These are phyloP conservation scores for Ceriops tagal DNA, from an alignment of 345 rosid genomes.

Conservation along the genomic window DNA sequence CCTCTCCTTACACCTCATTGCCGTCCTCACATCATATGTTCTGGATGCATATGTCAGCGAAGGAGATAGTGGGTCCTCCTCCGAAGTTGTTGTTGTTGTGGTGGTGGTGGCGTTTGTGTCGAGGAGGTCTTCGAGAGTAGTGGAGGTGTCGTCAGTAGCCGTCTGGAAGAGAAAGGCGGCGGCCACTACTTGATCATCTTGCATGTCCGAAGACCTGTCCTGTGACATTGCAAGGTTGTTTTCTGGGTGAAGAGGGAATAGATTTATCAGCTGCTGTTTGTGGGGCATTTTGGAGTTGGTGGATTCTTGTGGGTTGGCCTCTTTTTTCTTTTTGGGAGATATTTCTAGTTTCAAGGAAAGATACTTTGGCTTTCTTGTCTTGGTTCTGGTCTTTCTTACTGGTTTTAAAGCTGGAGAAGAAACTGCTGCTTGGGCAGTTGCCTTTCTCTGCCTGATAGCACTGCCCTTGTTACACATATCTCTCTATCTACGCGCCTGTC, in stretches of 20 bases:
- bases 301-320: neutral
- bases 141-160: conserved; percentile 46
- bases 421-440: conserved; percentile 13
- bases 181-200: conserved; percentile 33
- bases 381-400: conserved; percentile 52
- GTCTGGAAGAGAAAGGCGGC: conserved; percentile 51
- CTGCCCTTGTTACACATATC: conserved; percentile 29
- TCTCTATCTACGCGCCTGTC: neutral
- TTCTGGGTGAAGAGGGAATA: conserved; percentile 48
- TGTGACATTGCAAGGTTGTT: conserved; percentile 3
- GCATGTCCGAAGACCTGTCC: conserved; percentile 20
- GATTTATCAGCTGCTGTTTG: conserved; percentile 19
- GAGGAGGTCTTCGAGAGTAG: conserved; percentile 61
- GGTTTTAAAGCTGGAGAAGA: conserved; percentile 17
- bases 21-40: conserved; percentile 34
- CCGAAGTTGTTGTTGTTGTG: conserved; percentile 23
- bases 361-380: conserved; percentile 61
- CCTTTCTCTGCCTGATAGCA: neutral
- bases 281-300: neutral
- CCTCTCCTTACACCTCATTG: conserved; percentile 59
- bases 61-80: conserved; percentile 25
- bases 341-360: conserved; percentile 54
- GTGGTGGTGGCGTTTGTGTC: conserved; percentile 29
- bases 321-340: conserved; percentile 18
- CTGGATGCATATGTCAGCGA: conserved; percentile 20